These are phyloP conservation scores for Thielaviopsis cerberus DNA, from an alignment of 2,329 filamentous ascomycete species.

Conservation along the genomic window DNA sequence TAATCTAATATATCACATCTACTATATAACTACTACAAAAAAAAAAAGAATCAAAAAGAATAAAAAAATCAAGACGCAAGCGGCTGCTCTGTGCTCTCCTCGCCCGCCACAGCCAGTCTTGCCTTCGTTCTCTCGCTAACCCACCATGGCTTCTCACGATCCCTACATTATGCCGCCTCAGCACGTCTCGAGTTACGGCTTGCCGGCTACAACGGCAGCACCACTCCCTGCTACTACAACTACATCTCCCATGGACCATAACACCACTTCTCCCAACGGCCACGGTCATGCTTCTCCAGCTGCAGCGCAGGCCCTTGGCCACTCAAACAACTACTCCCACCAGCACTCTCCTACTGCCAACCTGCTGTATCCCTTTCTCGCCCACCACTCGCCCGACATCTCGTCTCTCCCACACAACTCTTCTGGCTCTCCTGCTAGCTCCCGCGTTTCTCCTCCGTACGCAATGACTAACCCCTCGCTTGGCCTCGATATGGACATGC, in stretches of 20 bases:
- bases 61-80: background rate
- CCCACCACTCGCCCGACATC: slow-evolving; percentile 3
- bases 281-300: background rate
- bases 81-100: too few species aligned
- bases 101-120: background rate
- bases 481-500: slow-evolving; percentile 2
- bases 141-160: slow-evolving; percentile 4
- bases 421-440: background rate
- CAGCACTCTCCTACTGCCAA: background rate
- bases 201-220: too few species aligned
- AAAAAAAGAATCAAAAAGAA: background rate
- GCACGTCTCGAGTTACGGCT: background rate
- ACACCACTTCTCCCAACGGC: background rate
- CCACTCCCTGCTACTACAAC: background rate
- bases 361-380: slow-evolving; percentile 9
- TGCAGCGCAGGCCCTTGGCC: background rate
- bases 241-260: background rate
- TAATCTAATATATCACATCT: background rate
- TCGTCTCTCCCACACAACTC: background rate
- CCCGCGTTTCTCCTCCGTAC: background rate
- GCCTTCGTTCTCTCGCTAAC: background rate
- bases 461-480: background rate
- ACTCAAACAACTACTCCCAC: background rate
- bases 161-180: slow-evolving; percentile 4
- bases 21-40: background rate